These are phyloP conservation scores for Pyrenochaeta sp. DNA, from an alignment of 2,329 filamentous ascomycete genomes.

Conservation along the genomic window DNA sequence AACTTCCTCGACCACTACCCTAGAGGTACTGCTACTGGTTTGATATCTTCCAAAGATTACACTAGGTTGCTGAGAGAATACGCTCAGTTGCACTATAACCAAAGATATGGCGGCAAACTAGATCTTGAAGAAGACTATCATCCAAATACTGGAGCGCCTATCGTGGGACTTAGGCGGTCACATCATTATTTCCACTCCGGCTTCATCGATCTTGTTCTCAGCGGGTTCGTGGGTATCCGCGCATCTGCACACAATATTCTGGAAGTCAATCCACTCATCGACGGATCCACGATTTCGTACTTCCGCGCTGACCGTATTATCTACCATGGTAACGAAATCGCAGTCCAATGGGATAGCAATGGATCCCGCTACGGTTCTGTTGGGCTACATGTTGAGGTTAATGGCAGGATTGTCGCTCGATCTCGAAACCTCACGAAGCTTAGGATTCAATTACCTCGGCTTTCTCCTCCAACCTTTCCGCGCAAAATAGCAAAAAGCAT, in stretches of 20 bases:
- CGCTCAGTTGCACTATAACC: conserved; percentile 53
- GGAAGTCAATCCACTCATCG: conserved; percentile 52
- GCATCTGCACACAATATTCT: conserved; percentile 50
- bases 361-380: conserved; percentile 43
- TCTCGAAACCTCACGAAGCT: conserved; percentile 38
- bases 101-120: conserved; percentile 36
- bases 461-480: conserved; percentile 34
- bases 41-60: conserved; percentile 46
- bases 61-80: conserved; percentile 50
- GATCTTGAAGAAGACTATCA: conserved; percentile 57
- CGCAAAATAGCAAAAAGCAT: conserved; percentile 48
- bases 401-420: conserved; percentile 43
- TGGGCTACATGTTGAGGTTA: conserved; percentile 48
- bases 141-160: conserved; percentile 51
- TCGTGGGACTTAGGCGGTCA: conserved; percentile 54
- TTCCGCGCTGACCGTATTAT: conserved; percentile 54
- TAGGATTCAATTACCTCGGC: conserved; percentile 25
- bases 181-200: conserved; percentile 59
- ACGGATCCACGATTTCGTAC: conserved; percentile 43
- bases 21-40: conserved; percentile 28
- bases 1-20: conserved; percentile 55
- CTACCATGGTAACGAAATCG: conserved; percentile 54
- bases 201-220: conserved; percentile 53
- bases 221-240: conserved; percentile 54
- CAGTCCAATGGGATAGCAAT: conserved; percentile 53